A percentile compares a stretch with the other conserved stretches of the same genome.
Evolutionary conservation across 1,139 yeast genomes (phyloP).

Genomic region (Hansenula lynferdii): DNA sequence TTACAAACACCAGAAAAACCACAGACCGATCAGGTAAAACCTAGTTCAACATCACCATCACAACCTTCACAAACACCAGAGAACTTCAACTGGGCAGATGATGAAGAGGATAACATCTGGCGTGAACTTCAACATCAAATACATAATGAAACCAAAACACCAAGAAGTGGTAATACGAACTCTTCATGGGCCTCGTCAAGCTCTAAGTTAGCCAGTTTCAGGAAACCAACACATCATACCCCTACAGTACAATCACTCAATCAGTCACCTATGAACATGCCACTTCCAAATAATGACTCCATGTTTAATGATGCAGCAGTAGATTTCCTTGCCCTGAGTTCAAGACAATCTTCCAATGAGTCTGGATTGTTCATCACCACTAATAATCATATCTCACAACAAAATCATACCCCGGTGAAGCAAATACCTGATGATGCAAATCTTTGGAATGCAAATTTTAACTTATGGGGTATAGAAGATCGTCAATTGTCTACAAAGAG

Average conservation of each 20-base stretch:
- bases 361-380: too few species aligned
- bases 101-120: constrained; percentile 5
- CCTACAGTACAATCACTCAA: constrained; percentile 13
- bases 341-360: too few species aligned
- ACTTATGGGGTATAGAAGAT: constrained; percentile 10
- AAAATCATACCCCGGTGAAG: too few species aligned
- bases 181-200: constrained; percentile 17
- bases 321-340: constrained; percentile 1
- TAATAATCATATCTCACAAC: too few species aligned
- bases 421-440: too few species aligned
- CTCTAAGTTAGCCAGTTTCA: constrained; percentile 21
- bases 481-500: constrained; percentile 20
- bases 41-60: too few species aligned
- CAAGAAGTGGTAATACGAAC: neutral
- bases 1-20: too few species aligned
- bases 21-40: too few species aligned
- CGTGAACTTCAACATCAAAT: constrained; percentile 3
- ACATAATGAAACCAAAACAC: constrained; percentile 1
- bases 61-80: neutral
- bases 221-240: constrained; percentile 11
- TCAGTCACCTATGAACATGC: constrained; percentile 18
- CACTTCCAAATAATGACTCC: constrained; percentile 9
- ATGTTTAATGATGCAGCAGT: constrained; percentile 2
- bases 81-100: constrained; percentile 1
- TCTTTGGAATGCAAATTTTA: constrained; percentile 11